Evolutionary conservation across 306 rosid genomes (phyloP), one percentile per base, ranked within the genome.

Genomic region (Prunus mume): DNA sequence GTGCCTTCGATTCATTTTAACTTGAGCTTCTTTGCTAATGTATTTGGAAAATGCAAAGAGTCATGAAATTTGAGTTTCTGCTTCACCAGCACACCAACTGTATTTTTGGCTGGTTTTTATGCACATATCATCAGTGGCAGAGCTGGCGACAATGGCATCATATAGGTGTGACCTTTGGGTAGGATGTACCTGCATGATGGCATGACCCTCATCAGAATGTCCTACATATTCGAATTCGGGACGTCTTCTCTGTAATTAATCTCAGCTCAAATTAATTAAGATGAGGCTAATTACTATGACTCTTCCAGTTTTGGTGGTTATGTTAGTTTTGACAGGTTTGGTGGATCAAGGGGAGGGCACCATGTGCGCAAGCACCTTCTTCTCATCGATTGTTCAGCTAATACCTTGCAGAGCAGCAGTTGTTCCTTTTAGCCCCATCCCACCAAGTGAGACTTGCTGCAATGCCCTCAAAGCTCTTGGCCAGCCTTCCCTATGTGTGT

Each of bases 401-500:
- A 89, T 92, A 54, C 99, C 97, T 52, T 95, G 97, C 71, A 90
- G 38, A 32, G 84, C 91, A 13, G 83, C 97, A 19, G 92, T 95
- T 9, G 86, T 88, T 25, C 93, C 98, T 14, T 92, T 89, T 20
- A 87, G 92, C 77, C 88, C 97, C 8, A 79, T 84, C 52, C 91
- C 90, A 0, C 98, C 98, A 14, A 90, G 74, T 57, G 86, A 82
- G 55, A 46, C 85, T 3, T 94, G 96, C 81, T 94, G 98, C 85
- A 80, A 57, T 82, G 89, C 98, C 73, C 84, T 94, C 67, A 91
- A 68, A 65, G 61, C 87, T 20, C 50, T 94, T 17, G 97, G 98
- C 3, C 97, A 94, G 52, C 86, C 98, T 4, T 94, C 96, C 66
- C 78, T 90, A 74, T 91, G 98, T 77, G 89, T 87, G 4, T 86